phyloP scores from a whole-genome alignment of 495 filamentous ascomycete species.

The Achaetomiella virescens region DNA sequence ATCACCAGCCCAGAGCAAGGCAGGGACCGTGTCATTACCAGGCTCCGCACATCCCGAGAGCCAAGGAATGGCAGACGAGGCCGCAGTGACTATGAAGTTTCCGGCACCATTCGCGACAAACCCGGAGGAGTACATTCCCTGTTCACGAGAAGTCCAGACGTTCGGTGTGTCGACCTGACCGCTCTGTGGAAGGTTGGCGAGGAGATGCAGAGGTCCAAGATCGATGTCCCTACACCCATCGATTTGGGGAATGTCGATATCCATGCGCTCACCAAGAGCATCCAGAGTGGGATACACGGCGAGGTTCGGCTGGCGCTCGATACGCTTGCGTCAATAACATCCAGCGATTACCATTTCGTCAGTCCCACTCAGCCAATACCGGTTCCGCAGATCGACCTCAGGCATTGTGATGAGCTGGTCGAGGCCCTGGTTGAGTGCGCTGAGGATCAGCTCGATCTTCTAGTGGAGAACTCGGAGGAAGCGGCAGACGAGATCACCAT shows the following conservation, averaged over 20 bases:
- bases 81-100: slow-evolving; percentile 23
- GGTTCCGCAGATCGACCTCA: slow-evolving; percentile 42
- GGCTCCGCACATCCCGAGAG: slow-evolving; percentile 28
- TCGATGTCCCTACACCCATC: slow-evolving; percentile 63
- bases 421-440: slow-evolving; percentile 86
- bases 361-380: slow-evolving; percentile 13
- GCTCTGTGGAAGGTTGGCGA: slow-evolving; percentile 55
- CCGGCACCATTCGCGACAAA: slow-evolving; percentile 31
- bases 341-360: slow-evolving; percentile 46
- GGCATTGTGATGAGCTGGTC: slow-evolving; percentile 78
- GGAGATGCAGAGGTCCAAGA: slow-evolving; percentile 57
- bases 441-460: slow-evolving; percentile 72
- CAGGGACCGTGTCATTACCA: slow-evolving; percentile 31
- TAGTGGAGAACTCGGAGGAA: slow-evolving; percentile 73
- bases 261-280: slow-evolving; percentile 80
- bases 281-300: slow-evolving; percentile 85
- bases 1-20: slow-evolving; percentile 37
- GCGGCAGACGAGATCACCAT: slow-evolving; percentile 78
- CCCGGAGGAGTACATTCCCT: slow-evolving; percentile 53
- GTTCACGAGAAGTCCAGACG: slow-evolving; percentile 51
- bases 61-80: slow-evolving; percentile 23
- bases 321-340: slow-evolving; percentile 53
- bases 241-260: slow-evolving; percentile 88
- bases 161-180: slow-evolving; percentile 59
- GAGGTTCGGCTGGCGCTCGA: slow-evolving; percentile 87